A percentile compares a stretch with the other conserved stretches of the same genome.
These are phyloP conservation scores for Penicillium sp. DNA, from an alignment of 2,329 filamentous ascomycete genomes.

Conservation along the genomic window DNA sequence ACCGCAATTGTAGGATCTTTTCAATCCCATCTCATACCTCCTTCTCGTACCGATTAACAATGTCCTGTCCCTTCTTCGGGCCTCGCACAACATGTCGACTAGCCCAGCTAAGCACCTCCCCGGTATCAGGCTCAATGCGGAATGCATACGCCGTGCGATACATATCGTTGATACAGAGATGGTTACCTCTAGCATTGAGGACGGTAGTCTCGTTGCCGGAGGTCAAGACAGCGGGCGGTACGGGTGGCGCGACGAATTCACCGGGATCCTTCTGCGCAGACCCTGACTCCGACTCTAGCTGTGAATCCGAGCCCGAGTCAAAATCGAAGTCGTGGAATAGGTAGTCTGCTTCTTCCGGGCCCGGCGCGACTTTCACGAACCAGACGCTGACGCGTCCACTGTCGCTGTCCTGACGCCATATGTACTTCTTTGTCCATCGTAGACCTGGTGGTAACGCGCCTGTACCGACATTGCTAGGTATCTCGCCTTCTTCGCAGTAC, in stretches of 20 bases:
- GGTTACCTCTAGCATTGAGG: slow-evolving; percentile 40
- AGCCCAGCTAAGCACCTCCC: slow-evolving; percentile 41
- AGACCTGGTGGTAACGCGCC: slow-evolving; percentile 24
- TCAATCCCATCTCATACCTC: slow-evolving; percentile 6
- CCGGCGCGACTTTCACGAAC: slow-evolving; percentile 42
- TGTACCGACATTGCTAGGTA: slow-evolving; percentile 29
- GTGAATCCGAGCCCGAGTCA: background rate
- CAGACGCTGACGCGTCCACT: slow-evolving; percentile 41
- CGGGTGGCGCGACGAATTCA: slow-evolving; percentile 24
- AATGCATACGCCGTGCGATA: slow-evolving; percentile 48
- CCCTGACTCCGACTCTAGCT: background rate
- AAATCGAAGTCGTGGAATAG: slow-evolving; percentile 46
- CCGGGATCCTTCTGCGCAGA: slow-evolving; percentile 10
- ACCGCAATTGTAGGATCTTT: background rate
- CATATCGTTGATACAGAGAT: slow-evolving; percentile 48
- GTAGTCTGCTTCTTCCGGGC: slow-evolving; percentile 40
- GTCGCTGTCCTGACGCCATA: slow-evolving; percentile 38
- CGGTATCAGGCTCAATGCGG: slow-evolving; percentile 30
- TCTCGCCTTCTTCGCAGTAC: slow-evolving; percentile 45
- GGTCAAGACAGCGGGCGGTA: slow-evolving; percentile 19
- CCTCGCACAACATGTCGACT: slow-evolving; percentile 47
- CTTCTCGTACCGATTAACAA: slow-evolving; percentile 40
- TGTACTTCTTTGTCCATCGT: slow-evolving; percentile 45
- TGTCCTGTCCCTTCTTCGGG: slow-evolving; percentile 47
- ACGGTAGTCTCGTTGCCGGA: slow-evolving; percentile 25